Evolutionary conservation across 164 flowering plant genomes (phyloP), one percentile per base, ranked within the genome.

Genomic region (Platanus orientalis): DNA sequence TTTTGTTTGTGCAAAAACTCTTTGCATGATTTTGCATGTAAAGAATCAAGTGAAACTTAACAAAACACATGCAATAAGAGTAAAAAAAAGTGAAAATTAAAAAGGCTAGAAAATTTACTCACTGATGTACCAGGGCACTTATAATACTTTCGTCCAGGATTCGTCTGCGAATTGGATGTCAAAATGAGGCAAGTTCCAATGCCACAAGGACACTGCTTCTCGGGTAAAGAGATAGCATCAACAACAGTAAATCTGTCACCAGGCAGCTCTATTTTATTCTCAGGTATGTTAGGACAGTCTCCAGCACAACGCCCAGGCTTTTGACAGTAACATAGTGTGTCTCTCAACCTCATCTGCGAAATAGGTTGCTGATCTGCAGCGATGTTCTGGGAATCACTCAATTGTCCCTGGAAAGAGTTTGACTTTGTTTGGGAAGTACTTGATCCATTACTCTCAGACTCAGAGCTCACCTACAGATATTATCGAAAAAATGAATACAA

Each of bases 91-190:
- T n/a, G n/a, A n/a, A n/a, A n/a, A n/a, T n/a, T n/a, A n/a, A 10
- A 34, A 5, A 34, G 39, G 7, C 39, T 5, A 34, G 39, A 34
- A 52, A 53, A 16, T 24, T 47, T 48, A 60, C 63, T 28, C 27
- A 60, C 63, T 20, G 21, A 9, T 48, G n/a, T n/a, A 28, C 42
- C 54, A 21, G 70, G 64, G 45, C 70, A 67, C 19, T 16, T 51
- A 44, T 67, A 67, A 44, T 60, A 67, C 36, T 67, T 53, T 30
- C 60, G 36, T 47, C 64, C 64, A 21, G 50, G 64, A 24, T 67
- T 67, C 3, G 10, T 67, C 4, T 14, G 20, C 7, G 70, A 53
- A 1, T 30, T 29, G 1, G 70, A 53, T 20, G 60, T 67, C 19
- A 23, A n/a, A 53, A 67, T 42, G 1, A 44, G 13, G 49, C 70